Conservation (phyloP, 495 filamentous ascomycete genomes). For the Aspergillus homomorphus region DNA sequence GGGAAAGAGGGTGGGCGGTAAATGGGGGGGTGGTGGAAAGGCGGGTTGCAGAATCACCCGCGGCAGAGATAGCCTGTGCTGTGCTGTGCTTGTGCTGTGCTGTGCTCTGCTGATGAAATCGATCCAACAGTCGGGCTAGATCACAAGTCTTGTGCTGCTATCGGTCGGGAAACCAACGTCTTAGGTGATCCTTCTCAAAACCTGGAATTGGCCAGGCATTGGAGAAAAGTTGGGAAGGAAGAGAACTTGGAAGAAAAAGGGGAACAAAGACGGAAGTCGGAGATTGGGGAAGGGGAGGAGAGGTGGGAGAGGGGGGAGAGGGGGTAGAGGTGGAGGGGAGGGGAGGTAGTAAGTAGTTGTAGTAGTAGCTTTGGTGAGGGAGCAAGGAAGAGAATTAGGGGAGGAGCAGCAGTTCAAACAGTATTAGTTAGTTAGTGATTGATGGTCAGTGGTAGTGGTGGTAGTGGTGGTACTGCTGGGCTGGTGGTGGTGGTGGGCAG, state of each 20-base stretch:
- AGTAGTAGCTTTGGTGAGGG: too few species aligned
- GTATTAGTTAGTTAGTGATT: too few species aligned
- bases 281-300: not conserved
- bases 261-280: not conserved
- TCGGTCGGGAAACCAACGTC: not conserved
- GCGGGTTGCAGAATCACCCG: constrained; percentile 16
- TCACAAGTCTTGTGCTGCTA: not conserved
- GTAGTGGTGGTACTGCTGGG: not conserved
- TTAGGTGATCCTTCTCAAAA: not conserved
- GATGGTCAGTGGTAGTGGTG: too few species aligned
- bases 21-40: constrained; percentile 8
- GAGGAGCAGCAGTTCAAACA: not conserved
- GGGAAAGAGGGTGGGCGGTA: constrained; percentile 5
- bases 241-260: not conserved
- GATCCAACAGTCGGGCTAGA: not conserved
- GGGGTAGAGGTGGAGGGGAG: not conserved
- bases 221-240: not conserved
- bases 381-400: not conserved
- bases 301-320: not conserved
- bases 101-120: not conserved
- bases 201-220: not conserved
- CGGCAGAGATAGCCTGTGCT: constrained; percentile 8
- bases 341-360: too few species aligned
- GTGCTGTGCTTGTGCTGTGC: too few species aligned
- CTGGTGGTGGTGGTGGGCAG: constrained; percentile 3